These are phyloP conservation scores for Casuarina cunninghamiana DNA, from an alignment of 306 rosid genomes.

Conservation along the genomic window DNA sequence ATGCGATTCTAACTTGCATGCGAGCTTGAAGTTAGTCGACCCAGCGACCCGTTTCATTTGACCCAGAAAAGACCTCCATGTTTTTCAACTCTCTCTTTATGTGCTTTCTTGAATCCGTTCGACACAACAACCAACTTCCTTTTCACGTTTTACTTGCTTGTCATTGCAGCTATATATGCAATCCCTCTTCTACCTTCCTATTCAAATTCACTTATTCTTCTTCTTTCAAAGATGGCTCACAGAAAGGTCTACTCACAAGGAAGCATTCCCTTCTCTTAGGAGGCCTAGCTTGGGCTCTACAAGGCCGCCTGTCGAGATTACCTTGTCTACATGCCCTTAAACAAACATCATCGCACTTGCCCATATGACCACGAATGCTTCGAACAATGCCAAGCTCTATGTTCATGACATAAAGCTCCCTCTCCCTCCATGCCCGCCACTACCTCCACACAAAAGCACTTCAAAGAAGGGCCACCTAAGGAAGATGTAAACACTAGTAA, in stretches of 20 bases:
- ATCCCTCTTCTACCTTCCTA: slow-evolving; percentile 21
- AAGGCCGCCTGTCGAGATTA: slow-evolving; percentile 40
- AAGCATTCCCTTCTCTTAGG: slow-evolving; percentile 92
- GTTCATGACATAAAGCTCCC: slow-evolving; percentile 51
- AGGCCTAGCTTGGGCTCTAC: slow-evolving; percentile 74
- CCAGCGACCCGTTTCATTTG: too few relatives aligned
- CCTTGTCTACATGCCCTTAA: slow-evolving; percentile 20
- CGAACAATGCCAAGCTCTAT: slow-evolving; percentile 5
- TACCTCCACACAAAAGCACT: slow-evolving; percentile 45
- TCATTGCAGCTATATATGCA: slow-evolving; percentile 37
- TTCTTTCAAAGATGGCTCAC: slow-evolving; percentile 49
- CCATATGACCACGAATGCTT: neutral
- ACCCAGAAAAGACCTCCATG: too few relatives aligned
- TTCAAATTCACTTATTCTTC: neutral
- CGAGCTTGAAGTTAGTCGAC: too few relatives aligned
- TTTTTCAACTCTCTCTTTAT: slow-evolving; percentile 5
- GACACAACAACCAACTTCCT: slow-evolving; percentile 44
- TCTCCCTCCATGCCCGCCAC: slow-evolving; percentile 61
- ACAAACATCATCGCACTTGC: slow-evolving; percentile 8
- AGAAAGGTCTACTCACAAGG: slow-evolving; percentile 67
- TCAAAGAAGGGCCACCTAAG: slow-evolving; percentile 50
- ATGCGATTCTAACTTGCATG: too few relatives aligned
- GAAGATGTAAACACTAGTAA: slow-evolving; percentile 41
- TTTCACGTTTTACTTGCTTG: slow-evolving; percentile 63
- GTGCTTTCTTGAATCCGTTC: slow-evolving; percentile 34